Evolutionary conservation across 192 early-diverging fungal species (phyloP), one percentile per base, ranked within the genome.

Genomic region (Backusella psychrophila): DNA sequence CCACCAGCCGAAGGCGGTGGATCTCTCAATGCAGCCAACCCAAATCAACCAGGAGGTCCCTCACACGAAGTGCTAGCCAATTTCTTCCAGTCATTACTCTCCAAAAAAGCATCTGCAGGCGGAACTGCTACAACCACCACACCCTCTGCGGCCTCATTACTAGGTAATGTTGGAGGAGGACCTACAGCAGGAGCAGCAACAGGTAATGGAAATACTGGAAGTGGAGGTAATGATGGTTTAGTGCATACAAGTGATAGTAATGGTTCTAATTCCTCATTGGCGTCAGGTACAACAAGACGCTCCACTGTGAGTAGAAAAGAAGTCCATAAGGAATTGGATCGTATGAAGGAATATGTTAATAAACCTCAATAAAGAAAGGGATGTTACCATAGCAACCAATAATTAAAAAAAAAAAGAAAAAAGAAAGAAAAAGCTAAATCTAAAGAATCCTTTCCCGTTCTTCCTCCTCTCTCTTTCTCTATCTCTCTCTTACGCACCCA

Each of bases 11-110:
- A 71, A 42, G 17, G 39, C 14, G 41, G 39, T 6, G 41, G 26
- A 29, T 26, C 56, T 31, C 11, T 71, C 34, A 71, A 26, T 71
- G 15, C 17, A 14, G 23, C 41, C 23, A 41, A 26, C 26, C n/a
- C 38, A 11, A 71, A 41, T 11, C 35, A 38, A 33, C 23, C 39
- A 75, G 33, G 66, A 6, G 77, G 77, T 31, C 76, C 81, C 29
- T 75, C 86, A n/a, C 86, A 94, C 73, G 95, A 95, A 80, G 94
- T 94, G 9, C 82, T 97, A 35, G 91, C 92, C 26, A 93, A 93
- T 78, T 98, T 97, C 78, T 98, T 97, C 90, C 91, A 96, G 81
- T 93, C 91, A 14, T 87, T 98, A 71, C 86, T 95, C 33, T 88
- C 85, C 14, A 87, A 90, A 33, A 92, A 89, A 75, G 75, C 80